These are phyloP conservation scores for Teunomyces lycoperdinae DNA, from an alignment of 805 yeast species.

Conservation along the genomic window DNA sequence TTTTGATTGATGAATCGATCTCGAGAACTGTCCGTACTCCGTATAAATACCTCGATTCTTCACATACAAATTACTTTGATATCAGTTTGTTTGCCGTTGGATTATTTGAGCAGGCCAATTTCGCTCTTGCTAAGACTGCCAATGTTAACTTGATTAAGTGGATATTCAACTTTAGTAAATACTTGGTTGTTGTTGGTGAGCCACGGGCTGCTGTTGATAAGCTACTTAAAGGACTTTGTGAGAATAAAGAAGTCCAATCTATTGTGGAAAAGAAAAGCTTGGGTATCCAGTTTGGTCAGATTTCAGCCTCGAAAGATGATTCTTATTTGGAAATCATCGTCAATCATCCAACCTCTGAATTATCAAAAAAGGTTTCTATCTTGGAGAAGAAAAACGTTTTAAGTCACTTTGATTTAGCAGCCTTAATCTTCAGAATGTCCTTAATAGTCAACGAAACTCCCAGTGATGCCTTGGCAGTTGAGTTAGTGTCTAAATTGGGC, in stretches of 20 bases:
- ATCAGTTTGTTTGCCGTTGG: slow-evolving; percentile 33
- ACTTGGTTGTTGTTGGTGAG: slow-evolving; percentile 59
- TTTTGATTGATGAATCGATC: slow-evolving; percentile 70
- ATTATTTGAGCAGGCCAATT: slow-evolving; percentile 66
- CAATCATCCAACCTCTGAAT: slow-evolving; percentile 8
- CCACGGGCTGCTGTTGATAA: slow-evolving; percentile 28
- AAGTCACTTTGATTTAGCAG: slow-evolving; percentile 48
- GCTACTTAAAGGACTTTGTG: slow-evolving; percentile 6
- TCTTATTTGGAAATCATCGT: slow-evolving; percentile 13
- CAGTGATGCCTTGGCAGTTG: slow-evolving; percentile 21
- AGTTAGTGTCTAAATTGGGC: slow-evolving; percentile 45
- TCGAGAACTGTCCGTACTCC: slow-evolving; percentile 72
- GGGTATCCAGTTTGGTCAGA: slow-evolving; percentile 1
- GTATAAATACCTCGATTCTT: slow-evolving; percentile 73
- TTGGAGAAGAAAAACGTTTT: slow-evolving; percentile 35
- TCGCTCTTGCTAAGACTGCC: slow-evolving; percentile 33
- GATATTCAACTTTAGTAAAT: slow-evolving; percentile 49
- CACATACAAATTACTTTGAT: slow-evolving; percentile 28
- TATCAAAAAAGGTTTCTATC: slow-evolving; percentile 1
- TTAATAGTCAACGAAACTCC: background rate
- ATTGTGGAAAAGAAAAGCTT: slow-evolving; percentile 7
- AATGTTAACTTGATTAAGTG: slow-evolving; percentile 37
- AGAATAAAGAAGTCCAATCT: slow-evolving; percentile 1
- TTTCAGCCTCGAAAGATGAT: slow-evolving; percentile 1
- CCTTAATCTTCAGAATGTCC: slow-evolving; percentile 11